phyloP scores from a whole-genome alignment of 495 filamentous ascomycete genomes.

The Pseudotulostoma volvatum region DNA sequence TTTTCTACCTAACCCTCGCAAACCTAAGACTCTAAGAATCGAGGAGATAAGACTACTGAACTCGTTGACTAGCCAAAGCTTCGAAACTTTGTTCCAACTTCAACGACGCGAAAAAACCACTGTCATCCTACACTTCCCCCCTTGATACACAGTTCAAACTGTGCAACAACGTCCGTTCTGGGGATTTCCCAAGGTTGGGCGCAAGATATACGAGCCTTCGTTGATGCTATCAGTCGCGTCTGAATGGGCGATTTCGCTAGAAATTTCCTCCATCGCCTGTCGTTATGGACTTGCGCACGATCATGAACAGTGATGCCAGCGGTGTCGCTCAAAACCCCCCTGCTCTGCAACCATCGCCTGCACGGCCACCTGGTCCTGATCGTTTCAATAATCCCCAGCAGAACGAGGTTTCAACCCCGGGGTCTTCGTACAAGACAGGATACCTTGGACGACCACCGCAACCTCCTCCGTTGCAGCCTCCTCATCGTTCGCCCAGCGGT shows the following conservation, averaged over 20 bases:
- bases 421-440: conserved; percentile 11
- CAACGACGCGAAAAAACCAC: no score
- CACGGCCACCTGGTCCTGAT: conserved; percentile 8
- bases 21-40: no score
- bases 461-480: conserved; percentile 24
- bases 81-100: no score
- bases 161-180: no score
- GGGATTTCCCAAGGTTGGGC: no score
- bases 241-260: neutral
- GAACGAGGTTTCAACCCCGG: conserved; percentile 2
- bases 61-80: no score
- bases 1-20: no score
- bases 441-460: conserved; percentile 25
- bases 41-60: no score
- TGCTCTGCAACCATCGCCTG: conserved; percentile 9
- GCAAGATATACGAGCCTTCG: neutral
- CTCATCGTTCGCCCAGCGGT: conserved; percentile 25
- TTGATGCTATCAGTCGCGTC: neutral
- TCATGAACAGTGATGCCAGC: conserved; percentile 34
- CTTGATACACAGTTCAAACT: no score
- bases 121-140: no score
- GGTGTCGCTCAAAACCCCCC: conserved; percentile 14
- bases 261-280: conserved; percentile 1
- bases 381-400: conserved; percentile 8
- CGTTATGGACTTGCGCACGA: conserved; percentile 38